Evolutionary conservation across 495 filamentous ascomycete species (phyloP).

Genomic region (Lindgomyces ingoldianus): DNA sequence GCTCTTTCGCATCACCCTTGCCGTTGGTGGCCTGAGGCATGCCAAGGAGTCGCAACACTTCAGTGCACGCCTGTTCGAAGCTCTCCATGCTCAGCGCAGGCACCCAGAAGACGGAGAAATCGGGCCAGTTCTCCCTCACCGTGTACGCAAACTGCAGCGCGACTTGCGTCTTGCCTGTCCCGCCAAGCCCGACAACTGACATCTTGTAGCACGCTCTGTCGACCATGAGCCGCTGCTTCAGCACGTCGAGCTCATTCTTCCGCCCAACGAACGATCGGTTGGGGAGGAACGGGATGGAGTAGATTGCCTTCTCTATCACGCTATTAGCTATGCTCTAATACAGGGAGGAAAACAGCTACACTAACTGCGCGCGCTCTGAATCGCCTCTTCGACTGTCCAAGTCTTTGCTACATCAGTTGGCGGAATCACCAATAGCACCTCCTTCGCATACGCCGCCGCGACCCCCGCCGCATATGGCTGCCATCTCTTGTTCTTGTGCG

Average conservation of each 20-base stretch:
- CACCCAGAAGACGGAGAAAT: slow-evolving; percentile 37
- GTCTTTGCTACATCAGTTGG: slow-evolving; percentile 14
- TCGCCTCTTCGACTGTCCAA: slow-evolving; percentile 13
- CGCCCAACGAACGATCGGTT: slow-evolving; percentile 29
- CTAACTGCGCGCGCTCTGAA: slow-evolving; percentile 16
- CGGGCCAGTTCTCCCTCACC: slow-evolving; percentile 28
- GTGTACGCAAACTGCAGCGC: slow-evolving; percentile 35
- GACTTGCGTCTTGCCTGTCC: slow-evolving; percentile 35
- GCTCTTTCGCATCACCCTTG: slow-evolving; percentile 27
- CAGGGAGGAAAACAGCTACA: slow-evolving; percentile 7
- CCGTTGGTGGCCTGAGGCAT: slow-evolving; percentile 13
- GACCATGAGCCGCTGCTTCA: slow-evolving; percentile 27
- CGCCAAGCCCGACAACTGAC: slow-evolving; percentile 27
- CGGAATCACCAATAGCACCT: slow-evolving; percentile 22
- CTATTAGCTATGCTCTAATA: slow-evolving; percentile 3
- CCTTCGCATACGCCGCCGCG: slow-evolving; percentile 33
- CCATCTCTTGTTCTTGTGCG: slow-evolving; percentile 34
- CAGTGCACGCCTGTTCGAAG: slow-evolving; percentile 29
- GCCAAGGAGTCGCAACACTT: slow-evolving; percentile 10
- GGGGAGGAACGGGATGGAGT: slow-evolving; percentile 20
- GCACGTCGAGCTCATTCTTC: slow-evolving; percentile 13
- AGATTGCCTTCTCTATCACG: slow-evolving; percentile 10
- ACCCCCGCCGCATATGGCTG: slow-evolving; percentile 28
- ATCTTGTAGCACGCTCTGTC: slow-evolving; percentile 26
- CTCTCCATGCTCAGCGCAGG: slow-evolving; percentile 34